Evolutionary conservation across 23 red algal genomes (phyloP).

Genomic region (Gracilaria caudata): DNA sequence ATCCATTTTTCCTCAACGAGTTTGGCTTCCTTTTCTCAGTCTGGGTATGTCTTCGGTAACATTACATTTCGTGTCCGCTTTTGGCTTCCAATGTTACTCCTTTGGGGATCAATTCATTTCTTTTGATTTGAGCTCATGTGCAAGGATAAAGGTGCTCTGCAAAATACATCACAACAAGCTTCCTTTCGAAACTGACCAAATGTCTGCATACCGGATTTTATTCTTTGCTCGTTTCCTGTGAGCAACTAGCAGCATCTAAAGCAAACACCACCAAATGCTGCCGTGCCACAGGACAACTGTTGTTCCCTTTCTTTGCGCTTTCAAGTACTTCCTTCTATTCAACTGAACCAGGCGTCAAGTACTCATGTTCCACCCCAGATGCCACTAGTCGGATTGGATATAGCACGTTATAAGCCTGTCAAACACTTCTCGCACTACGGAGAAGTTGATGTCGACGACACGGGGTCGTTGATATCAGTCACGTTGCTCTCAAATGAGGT

Average conservation of each 20-base stretch:
- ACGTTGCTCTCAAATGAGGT: slow-evolving; percentile 4
- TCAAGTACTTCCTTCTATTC: not conserved
- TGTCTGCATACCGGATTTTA: not conserved
- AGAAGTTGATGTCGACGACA: slow-evolving; percentile 2
- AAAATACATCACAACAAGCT: too few species aligned
- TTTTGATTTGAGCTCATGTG: not conserved
- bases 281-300: not conserved
- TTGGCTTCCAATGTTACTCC: not conserved
- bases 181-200: not conserved
- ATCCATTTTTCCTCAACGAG: not conserved
- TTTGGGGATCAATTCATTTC: slow-evolving; percentile 11
- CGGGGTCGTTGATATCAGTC: slow-evolving; percentile 4
- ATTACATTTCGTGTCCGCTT: not conserved
- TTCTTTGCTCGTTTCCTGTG: not conserved
- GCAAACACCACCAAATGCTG: not conserved
- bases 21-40: not conserved
- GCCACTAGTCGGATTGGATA: slow-evolving; percentile 35
- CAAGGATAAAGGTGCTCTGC: not conserved
- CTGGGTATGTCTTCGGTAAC: not conserved
- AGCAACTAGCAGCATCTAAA: not conserved
- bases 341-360: not conserved
- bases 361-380: slow-evolving; percentile 20
- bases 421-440: slow-evolving; percentile 14
- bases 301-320: not conserved
- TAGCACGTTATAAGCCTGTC: slow-evolving; percentile 15